phyloP scores from a whole-genome alignment of 2,329 filamentous ascomycete species.

The Penicillium sp. region DNA sequence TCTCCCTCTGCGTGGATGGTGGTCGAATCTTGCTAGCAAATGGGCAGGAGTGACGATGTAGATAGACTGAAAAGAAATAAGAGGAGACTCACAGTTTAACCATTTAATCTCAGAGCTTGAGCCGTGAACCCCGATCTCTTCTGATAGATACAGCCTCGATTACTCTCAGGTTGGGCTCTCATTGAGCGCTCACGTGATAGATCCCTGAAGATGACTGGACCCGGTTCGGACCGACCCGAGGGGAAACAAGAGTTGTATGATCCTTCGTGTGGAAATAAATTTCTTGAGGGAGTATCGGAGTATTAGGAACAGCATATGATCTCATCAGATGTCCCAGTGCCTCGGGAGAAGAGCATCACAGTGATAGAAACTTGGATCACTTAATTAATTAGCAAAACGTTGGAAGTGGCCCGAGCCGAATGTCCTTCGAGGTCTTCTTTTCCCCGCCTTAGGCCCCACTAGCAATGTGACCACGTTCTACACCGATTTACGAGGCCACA shows the following conservation, averaged over 20 bases:
- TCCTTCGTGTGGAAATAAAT: background rate
- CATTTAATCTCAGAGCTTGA: background rate
- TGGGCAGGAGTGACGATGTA: slow-evolving; percentile 31
- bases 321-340: background rate
- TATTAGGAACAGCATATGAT: background rate
- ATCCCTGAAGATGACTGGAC: background rate
- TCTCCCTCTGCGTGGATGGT: slow-evolving; percentile 43
- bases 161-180: too few relatives aligned
- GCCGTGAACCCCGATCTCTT: too few relatives aligned
- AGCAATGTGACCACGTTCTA: background rate
- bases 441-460: background rate
- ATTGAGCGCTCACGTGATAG: too few relatives aligned
- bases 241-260: background rate
- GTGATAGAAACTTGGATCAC: background rate
- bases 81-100: fast-evolving
- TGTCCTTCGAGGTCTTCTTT: background rate
- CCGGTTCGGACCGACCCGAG: background rate
- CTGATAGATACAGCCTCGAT: too few relatives aligned
- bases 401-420: background rate
- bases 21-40: slow-evolving; percentile 43
- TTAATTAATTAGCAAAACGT: background rate
- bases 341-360: background rate
- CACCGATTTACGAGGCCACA: background rate
- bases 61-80: background rate
- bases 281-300: background rate